Conservation (phyloP, 768 basidiomycete species). For the Cystofilobasidium bisporidii region DNA sequence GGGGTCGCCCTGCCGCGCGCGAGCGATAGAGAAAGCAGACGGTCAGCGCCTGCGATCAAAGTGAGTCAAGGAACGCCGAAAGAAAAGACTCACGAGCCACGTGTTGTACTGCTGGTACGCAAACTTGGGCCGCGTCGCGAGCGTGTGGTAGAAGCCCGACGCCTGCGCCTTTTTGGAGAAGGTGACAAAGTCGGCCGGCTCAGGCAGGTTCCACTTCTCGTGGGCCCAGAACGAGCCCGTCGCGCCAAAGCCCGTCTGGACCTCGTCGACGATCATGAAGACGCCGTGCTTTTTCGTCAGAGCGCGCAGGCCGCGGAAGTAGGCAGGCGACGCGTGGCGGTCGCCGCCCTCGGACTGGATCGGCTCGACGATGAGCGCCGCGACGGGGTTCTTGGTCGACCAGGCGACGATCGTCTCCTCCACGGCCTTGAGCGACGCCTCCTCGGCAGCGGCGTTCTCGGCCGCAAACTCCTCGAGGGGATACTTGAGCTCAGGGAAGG, state of each 20-base stretch:
- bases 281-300: slow-evolving; percentile 42
- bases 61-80: too few relatives aligned
- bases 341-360: slow-evolving; percentile 44
- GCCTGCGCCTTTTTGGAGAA: slow-evolving; percentile 34
- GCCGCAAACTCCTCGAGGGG: slow-evolving; percentile 39
- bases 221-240: slow-evolving; percentile 46
- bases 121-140: slow-evolving; percentile 37
- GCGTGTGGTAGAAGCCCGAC: slow-evolving; percentile 39
- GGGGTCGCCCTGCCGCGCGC: slow-evolving; percentile 41
- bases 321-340: slow-evolving; percentile 41
- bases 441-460: slow-evolving; percentile 41
- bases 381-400: slow-evolving; percentile 40
- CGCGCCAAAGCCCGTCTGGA: slow-evolving; percentile 45
- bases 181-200: slow-evolving; percentile 43
- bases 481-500: slow-evolving; percentile 43
- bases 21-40: not conserved
- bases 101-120: slow-evolving; percentile 41
- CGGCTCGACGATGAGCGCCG: slow-evolving; percentile 45
- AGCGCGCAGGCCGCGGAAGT: slow-evolving; percentile 40
- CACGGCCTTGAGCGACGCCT: slow-evolving; percentile 36
- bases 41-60: too few relatives aligned
- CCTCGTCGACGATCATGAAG: slow-evolving; percentile 43
- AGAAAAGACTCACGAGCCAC: too few relatives aligned
- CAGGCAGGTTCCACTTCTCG: slow-evolving; percentile 42
- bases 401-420: slow-evolving; percentile 36